Percentiles rank a stretch among this genome's conserved stretches.
Conservation (phyloP, 2,329 filamentous ascomycete genomes). For the Phoma sp. region DNA sequence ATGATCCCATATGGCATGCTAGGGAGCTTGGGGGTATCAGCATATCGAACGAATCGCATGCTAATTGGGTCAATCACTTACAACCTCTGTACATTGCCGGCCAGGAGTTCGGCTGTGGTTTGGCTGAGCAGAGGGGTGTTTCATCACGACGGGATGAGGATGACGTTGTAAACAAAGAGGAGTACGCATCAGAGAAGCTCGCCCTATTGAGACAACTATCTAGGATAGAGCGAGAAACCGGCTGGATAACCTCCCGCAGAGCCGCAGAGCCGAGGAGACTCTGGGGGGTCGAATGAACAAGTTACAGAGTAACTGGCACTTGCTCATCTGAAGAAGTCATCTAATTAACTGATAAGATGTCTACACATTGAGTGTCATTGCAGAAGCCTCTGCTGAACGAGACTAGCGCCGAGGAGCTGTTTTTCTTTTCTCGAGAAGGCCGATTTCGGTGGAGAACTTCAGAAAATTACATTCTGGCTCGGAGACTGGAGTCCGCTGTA, state of each 20-base stretch:
- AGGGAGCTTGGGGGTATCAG: conserved; percentile 1
- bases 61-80: conserved; percentile 1
- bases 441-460: neutral
- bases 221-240: neutral
- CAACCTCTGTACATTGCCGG: conserved; percentile 3
- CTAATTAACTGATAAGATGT: no score
- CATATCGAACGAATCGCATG: neutral
- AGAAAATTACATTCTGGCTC: neutral
- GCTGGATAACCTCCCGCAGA: neutral
- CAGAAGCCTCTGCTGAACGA: neutral
- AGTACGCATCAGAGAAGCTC: conserved; percentile 2
- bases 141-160: no score
- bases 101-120: neutral
- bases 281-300: neutral
- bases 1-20: neutral
- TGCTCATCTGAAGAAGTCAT: no score
- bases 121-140: no score
- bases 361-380: no score
- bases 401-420: neutral
- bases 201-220: neutral
- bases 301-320: no score
- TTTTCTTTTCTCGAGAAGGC: neutral
- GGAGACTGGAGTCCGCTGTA: neutral
- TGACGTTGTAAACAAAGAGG: neutral
- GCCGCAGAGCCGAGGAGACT: neutral